Evolutionary conservation across 164 flowering plant genomes (phyloP).

Genomic region (Macadamia integrifolia): DNA sequence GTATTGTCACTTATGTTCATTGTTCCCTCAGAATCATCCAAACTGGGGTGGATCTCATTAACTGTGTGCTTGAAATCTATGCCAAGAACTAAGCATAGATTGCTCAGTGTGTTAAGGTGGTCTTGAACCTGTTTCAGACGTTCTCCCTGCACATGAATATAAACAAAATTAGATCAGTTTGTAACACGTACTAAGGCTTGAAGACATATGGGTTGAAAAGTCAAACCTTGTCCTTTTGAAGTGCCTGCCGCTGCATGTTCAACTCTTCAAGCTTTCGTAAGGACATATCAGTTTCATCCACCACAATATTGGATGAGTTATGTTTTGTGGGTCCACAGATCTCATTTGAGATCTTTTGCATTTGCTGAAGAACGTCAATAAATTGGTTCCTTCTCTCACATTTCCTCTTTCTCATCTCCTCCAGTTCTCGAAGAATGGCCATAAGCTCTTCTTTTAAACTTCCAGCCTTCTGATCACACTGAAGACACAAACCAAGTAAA

Average conservation of each 20-base stretch:
- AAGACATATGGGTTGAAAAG: background rate
- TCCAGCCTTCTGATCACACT: slow-evolving; percentile 65
- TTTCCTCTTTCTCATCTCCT: slow-evolving; percentile 83
- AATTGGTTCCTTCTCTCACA: slow-evolving; percentile 69
- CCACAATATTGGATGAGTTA: slow-evolving; percentile 18
- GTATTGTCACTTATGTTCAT: slow-evolving; percentile 44
- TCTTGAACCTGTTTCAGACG: slow-evolving; percentile 58
- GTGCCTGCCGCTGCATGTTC: slow-evolving; percentile 55
- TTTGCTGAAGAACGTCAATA: slow-evolving; percentile 55
- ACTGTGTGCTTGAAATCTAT: slow-evolving; percentile 53
- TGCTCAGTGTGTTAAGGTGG: slow-evolving; percentile 38
- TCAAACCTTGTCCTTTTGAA: slow-evolving; percentile 85
- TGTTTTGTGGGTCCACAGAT: slow-evolving; percentile 27
- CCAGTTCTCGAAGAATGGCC: slow-evolving; percentile 61
- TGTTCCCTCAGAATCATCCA: slow-evolving; percentile 38
- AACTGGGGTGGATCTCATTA: slow-evolving; percentile 46
- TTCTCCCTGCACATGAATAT: slow-evolving; percentile 34
- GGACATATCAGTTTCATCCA: slow-evolving; percentile 83
- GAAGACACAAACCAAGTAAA: slow-evolving; percentile 14
- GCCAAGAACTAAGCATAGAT: slow-evolving; percentile 67
- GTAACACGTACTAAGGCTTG: background rate
- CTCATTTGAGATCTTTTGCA: slow-evolving; percentile 48
- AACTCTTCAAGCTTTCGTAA: slow-evolving; percentile 79
- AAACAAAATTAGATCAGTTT: slow-evolving; percentile 3
- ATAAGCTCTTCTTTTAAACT: slow-evolving; percentile 74